These are phyloP conservation scores for Vaucheria bursata DNA, from an alignment of 352 stramenopile genomes.

Conservation along the genomic window DNA sequence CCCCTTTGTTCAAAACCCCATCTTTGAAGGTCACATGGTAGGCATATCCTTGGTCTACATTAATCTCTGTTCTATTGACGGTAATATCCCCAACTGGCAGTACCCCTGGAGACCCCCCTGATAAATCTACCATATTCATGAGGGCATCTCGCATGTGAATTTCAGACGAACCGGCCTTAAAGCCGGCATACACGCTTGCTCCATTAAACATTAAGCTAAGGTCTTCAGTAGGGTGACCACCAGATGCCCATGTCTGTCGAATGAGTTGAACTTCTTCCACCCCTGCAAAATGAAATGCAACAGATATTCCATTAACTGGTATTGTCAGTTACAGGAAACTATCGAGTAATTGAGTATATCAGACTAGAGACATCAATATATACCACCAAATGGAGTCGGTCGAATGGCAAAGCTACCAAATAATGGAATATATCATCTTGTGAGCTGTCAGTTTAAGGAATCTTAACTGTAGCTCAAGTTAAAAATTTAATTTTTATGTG, in stretches of 20 bases:
- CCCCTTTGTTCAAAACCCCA: slow-evolving; percentile 27
- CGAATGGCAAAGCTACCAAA: no score
- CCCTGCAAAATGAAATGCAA: no score
- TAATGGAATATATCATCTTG: no score
- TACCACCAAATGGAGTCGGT: no score
- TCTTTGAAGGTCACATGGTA: slow-evolving; percentile 45
- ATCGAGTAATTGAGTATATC: no score
- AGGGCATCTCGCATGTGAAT: slow-evolving; percentile 40
- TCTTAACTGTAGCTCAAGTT: no score
- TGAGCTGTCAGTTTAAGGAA: no score
- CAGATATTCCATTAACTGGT: no score
- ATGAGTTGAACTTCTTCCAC: slow-evolving; percentile 41
- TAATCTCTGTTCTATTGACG: slow-evolving; percentile 36
- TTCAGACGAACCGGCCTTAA: slow-evolving; percentile 32
- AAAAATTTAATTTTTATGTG: no score
- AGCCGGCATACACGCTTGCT: slow-evolving; percentile 22
- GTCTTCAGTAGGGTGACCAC: neutral
- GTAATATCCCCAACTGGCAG: slow-evolving; percentile 38
- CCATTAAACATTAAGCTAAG: slow-evolving; percentile 39
- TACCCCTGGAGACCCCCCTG: neutral
- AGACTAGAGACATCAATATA: no score
- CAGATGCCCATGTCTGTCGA: slow-evolving; percentile 22
- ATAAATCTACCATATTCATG: slow-evolving; percentile 38
- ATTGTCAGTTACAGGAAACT: no score
- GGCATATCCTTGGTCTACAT: slow-evolving; percentile 38